These are phyloP conservation scores for Zymoseptoria pseudotritici DNA, from an alignment of 2,329 filamentous ascomycete species.

Conservation along the genomic window DNA sequence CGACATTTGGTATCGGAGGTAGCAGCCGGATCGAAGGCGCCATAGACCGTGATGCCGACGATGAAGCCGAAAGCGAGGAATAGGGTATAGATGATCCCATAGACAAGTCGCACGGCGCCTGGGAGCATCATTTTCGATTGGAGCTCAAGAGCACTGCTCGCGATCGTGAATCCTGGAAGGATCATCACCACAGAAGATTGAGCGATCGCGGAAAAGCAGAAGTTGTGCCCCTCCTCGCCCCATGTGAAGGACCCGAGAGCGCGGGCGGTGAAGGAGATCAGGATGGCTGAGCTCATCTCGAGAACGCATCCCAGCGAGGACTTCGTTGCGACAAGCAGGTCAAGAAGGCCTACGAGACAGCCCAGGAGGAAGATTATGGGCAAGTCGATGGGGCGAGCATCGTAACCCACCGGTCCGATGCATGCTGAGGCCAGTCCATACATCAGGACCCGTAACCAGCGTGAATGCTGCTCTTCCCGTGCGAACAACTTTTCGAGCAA, in stretches of 20 bases:
- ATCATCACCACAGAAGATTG: slow-evolving; percentile 44
- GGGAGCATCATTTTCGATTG: slow-evolving; percentile 42
- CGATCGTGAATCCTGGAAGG: slow-evolving; percentile 39
- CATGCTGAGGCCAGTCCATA: slow-evolving; percentile 71
- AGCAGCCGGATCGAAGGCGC: slow-evolving; percentile 40
- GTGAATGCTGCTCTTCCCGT: slow-evolving; percentile 47
- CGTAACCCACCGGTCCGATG: slow-evolving; percentile 73
- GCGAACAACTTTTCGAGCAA: slow-evolving; percentile 56
- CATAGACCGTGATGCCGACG: slow-evolving; percentile 42
- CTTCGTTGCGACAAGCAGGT: slow-evolving; percentile 64
- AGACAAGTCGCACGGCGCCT: slow-evolving; percentile 44
- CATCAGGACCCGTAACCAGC: slow-evolving; percentile 49
- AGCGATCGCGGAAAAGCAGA: slow-evolving; percentile 44
- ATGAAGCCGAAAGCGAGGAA: slow-evolving; percentile 47
- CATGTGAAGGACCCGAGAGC: slow-evolving; percentile 39
- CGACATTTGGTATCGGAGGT: slow-evolving; percentile 36
- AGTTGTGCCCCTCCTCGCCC: slow-evolving; percentile 28
- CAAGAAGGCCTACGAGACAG: slow-evolving; percentile 62
- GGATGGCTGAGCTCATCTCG: slow-evolving; percentile 41
- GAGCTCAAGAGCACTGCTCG: slow-evolving; percentile 39
- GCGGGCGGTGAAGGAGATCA: slow-evolving; percentile 42
- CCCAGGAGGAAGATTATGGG: slow-evolving; percentile 70
- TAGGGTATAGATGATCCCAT: slow-evolving; percentile 46
- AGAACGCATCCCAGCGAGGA: slow-evolving; percentile 57
- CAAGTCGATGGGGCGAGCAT: slow-evolving; percentile 67